These are phyloP conservation scores for Luffa acutangula DNA, from an alignment of 306 rosid genomes.

Conservation along the genomic window DNA sequence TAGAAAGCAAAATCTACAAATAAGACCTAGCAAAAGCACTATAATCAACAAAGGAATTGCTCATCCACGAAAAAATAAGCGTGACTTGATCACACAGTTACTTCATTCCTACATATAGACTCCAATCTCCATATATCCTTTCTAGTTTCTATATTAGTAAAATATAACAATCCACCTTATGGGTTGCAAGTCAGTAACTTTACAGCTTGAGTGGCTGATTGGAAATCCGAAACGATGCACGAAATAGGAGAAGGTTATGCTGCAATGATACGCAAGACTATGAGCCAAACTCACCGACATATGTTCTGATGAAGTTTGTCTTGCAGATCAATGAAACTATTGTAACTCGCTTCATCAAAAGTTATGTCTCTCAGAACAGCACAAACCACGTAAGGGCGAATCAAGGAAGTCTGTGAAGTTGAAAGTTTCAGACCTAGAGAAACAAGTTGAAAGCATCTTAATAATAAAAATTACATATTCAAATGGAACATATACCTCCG, in stretches of 20 bases:
- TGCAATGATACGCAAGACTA: not conserved
- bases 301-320: slow-evolving; percentile 95
- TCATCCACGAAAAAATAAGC: not conserved
- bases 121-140: not conserved
- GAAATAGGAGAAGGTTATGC: not conserved
- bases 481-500: slow-evolving; percentile 48
- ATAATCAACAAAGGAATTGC: not conserved
- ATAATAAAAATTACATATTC: not conserved
- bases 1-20: not conserved
- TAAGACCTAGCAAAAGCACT: not conserved
- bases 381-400: slow-evolving; percentile 73
- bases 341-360: slow-evolving; percentile 61
- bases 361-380: slow-evolving; percentile 74
- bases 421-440: slow-evolving; percentile 11
- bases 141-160: not conserved
- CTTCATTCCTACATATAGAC: not conserved
- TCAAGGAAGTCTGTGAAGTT: slow-evolving; percentile 47
- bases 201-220: not conserved
- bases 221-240: not conserved
- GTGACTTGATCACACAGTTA: not conserved
- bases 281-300: slow-evolving; percentile 48
- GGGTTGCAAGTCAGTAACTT: not conserved
- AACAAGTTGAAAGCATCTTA: not conserved
- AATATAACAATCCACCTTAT: not conserved
- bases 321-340: slow-evolving; percentile 93